Conservation (phyloP, 78 protist genomes). For the Dictyostelium purpureum region DNA sequence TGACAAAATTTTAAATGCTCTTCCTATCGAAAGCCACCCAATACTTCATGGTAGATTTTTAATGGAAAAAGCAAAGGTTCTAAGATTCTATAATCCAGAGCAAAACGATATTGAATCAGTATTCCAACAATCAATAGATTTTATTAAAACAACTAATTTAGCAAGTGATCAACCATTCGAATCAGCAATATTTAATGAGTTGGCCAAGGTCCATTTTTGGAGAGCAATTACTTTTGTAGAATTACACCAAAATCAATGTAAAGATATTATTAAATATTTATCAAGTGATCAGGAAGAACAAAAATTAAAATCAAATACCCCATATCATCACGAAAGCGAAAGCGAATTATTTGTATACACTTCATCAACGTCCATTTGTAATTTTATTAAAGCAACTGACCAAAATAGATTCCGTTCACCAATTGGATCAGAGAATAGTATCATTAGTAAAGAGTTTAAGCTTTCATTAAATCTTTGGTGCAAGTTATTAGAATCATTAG, state of each 20-base stretch:
- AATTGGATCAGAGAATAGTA: neutral
- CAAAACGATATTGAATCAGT: neutral
- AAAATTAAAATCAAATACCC: neutral
- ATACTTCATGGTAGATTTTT: conserved; percentile 22
- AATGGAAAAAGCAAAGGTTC: conserved; percentile 49
- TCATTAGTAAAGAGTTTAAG: conserved; percentile 17
- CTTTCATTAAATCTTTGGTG: conserved; percentile 38
- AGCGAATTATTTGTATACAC: neutral
- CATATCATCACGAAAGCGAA: neutral
- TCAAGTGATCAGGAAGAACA: neutral
- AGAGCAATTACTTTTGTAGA: conserved; percentile 34
- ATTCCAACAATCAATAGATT: conserved; percentile 12
- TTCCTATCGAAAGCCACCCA: neutral
- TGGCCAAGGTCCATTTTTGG: conserved; percentile 64
- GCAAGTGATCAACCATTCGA: neutral
- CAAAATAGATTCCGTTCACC: conserved; percentile 45
- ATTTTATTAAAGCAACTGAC: neutral
- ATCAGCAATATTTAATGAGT: conserved; percentile 32
- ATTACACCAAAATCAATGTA: conserved; percentile 31
- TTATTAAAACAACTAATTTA: neutral
- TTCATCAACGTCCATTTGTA: neutral
- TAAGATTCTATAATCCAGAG: conserved; percentile 7
- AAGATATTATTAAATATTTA: conserved; percentile 3
- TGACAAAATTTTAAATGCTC: neutral
- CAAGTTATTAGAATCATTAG: neutral